Evolutionary conservation across 1,139 yeast genomes (phyloP).

Genomic region (Suhomyces taliae): DNA sequence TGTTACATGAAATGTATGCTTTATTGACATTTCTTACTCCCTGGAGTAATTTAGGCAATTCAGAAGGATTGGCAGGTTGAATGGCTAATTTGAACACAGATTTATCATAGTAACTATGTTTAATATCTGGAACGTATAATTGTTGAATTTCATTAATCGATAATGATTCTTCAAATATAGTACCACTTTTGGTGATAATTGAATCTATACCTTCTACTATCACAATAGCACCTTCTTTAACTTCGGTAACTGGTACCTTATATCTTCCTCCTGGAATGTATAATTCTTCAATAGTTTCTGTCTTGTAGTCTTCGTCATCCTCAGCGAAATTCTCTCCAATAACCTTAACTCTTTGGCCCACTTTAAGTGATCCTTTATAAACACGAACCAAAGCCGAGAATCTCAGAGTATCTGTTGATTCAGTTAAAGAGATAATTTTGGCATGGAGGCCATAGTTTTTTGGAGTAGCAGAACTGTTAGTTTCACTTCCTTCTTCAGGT

Average conservation of each 20-base stretch:
- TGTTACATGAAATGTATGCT: constrained; percentile 62
- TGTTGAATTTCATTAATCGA: constrained; percentile 1
- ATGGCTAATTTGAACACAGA: constrained; percentile 73
- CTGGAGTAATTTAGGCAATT: constrained; percentile 68
- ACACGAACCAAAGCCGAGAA: constrained; percentile 63
- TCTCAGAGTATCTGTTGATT: constrained; percentile 45
- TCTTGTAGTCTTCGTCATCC: constrained; percentile 55
- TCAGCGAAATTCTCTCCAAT: constrained; percentile 56
- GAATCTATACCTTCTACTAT: constrained; percentile 63
- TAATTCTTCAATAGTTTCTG: constrained; percentile 47
- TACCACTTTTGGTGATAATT: constrained; percentile 58
- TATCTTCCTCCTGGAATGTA: constrained; percentile 75
- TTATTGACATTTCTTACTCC: constrained; percentile 65
- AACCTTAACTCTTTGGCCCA: constrained; percentile 51
- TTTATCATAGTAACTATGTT: background rate
- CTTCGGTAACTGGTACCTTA: constrained; percentile 52
- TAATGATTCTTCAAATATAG: constrained; percentile 39
- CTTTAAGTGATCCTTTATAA: constrained; percentile 55
- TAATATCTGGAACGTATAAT: background rate
- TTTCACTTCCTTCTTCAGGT: background rate
- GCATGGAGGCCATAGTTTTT: too few relatives aligned
- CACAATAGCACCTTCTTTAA: constrained; percentile 66
- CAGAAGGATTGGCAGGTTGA: constrained; percentile 79
- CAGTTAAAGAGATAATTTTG: constrained; percentile 61
- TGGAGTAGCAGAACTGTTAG: background rate